Conservation (phyloP, 257 asterid species). For the Voacanga thouarsii region DNA sequence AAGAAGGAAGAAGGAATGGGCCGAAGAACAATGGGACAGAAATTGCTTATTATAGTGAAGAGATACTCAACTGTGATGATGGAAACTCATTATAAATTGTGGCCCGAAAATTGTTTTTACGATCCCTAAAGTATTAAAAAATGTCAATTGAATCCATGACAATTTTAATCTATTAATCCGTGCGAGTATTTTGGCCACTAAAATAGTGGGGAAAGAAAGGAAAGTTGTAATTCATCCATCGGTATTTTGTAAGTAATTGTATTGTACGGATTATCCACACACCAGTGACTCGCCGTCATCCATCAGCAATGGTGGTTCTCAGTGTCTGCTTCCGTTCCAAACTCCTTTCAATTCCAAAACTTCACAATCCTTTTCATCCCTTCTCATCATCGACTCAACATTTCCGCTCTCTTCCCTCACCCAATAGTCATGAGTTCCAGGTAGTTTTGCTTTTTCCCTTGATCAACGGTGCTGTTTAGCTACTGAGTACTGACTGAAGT, state of each 20-base stretch:
- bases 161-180: too few relatives aligned
- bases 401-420: conserved; percentile 21
- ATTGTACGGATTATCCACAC: conserved; percentile 24
- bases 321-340: conserved; percentile 49
- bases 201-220: too few relatives aligned
- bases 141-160: too few relatives aligned
- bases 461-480: background rate
- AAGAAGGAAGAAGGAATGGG: too few relatives aligned
- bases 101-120: too few relatives aligned
- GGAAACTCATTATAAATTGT: too few relatives aligned
- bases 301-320: conserved; percentile 55
- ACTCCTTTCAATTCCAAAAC: conserved; percentile 37
- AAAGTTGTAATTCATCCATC: background rate
- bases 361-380: conserved; percentile 17
- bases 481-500: background rate
- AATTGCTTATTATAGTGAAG: too few relatives aligned
- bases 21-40: too few relatives aligned
- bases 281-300: background rate
- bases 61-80: too few relatives aligned
- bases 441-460: conserved; percentile 15
- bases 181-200: background rate
- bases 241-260: background rate
- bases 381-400: conserved; percentile 20
- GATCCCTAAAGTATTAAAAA: too few relatives aligned
- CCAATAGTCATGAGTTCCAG: conserved; percentile 16